Percentiles rank a stretch among this genome's conserved stretches.
Conservation (phyloP, 2,329 filamentous ascomycete species). For the Colletotrichum siamense region DNA sequence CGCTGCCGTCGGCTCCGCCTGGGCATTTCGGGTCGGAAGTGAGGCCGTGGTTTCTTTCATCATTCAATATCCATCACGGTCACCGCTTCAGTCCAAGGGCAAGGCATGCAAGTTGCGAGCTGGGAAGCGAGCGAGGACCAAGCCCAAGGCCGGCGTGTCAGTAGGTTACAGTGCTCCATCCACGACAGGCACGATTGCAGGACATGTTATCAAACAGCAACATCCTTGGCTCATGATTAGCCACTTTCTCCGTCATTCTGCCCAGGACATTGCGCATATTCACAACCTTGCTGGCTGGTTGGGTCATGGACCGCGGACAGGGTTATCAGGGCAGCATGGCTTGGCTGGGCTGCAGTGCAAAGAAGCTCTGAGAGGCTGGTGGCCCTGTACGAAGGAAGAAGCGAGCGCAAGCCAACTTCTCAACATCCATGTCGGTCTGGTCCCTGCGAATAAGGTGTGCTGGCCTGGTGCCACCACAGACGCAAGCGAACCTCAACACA, state of each 20-base stretch:
- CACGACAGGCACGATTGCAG: neutral
- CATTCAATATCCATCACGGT: neutral
- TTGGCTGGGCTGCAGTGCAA: neutral
- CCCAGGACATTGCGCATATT: neutral
- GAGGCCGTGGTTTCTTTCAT: neutral
- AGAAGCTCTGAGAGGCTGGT: neutral
- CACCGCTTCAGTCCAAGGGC: neutral
- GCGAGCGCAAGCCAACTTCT: neutral
- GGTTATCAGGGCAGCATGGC: neutral
- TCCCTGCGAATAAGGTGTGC: neutral
- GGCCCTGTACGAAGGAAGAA: neutral
- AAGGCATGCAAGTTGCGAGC: neutral
- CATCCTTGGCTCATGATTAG: neutral
- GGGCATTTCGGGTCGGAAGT: neutral
- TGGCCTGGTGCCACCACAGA: slow-evolving; percentile 5
- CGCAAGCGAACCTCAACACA: neutral
- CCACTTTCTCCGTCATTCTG: neutral
- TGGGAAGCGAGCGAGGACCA: neutral
- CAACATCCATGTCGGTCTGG: neutral
- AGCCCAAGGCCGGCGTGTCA: neutral
- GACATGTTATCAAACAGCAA: neutral
- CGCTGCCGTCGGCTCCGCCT: neutral
- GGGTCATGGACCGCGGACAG: neutral
- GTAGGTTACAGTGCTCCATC: neutral
- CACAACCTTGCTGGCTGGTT: neutral